Evolutionary conservation across 169 alveolate genomes (phyloP), one percentile per base, ranked within the genome.

Genomic region (Plasmodium falciparum): DNA sequence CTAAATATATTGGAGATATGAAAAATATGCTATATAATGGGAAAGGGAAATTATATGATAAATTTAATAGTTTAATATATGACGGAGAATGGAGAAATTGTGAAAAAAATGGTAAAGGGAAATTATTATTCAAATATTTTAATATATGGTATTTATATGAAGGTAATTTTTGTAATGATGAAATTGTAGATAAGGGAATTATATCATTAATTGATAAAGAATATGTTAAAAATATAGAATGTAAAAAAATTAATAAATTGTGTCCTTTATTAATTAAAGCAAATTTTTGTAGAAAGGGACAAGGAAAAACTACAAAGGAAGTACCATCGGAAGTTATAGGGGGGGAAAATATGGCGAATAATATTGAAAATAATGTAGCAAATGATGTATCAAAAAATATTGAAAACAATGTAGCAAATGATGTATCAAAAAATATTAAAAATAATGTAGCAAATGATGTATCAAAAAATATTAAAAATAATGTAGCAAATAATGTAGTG

Each of bases 111-210:
- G 92, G 92, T 59, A 71, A 72, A 33, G 92, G 92, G 11, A 86
- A 86, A 72, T 73, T 86, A 39, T 29, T 86, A 17, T 86, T 86
- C 15, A 86, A 86, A 65, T 29, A 86, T 73, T 86, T 86, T 47
- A 86, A 86, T 50, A 86, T 86, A 54, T 86, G 92, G 92, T 86
- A 86, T 15, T 52, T 86, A 54, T 86, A 71, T 72, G 92, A 86
- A 86, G 92, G 92, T 20, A 69, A 71, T 43, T 86, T 86, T 73
- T 72, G 52, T 11, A 71, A 56, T 15, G 92, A 86, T 61, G 88
- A 86, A 71, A 72, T 86, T 20, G 66, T 86, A 45, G 92, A 52
- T 39, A 86, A 72, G 22, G 92, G 92, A 29, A 54, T 86, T 11
- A 71, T 86, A 49, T 86, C 92, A 15, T 66, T 86, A 20, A 86